A percentile compares a stretch with the other conserved stretches of the same genome.
Evolutionary conservation across 306 rosid genomes (phyloP).

Genomic region (Dalbergia cochinchinensis): DNA sequence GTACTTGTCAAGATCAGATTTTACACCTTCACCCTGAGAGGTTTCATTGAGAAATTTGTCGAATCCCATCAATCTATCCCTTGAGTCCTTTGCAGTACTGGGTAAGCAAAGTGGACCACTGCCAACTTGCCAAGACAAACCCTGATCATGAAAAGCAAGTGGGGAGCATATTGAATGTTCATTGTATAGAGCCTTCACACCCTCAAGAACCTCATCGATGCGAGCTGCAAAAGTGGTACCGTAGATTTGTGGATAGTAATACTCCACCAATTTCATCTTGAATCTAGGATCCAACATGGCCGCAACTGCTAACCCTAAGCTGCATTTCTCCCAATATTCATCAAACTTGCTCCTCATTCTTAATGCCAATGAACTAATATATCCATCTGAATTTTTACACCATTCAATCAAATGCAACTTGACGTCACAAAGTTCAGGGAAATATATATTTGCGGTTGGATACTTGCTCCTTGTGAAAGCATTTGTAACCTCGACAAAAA

Average conservation of each 20-base stretch:
- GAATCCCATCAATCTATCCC: slow-evolving; percentile 81
- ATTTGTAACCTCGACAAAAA: slow-evolving; percentile 60
- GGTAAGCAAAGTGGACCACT: slow-evolving; percentile 52
- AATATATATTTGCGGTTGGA: slow-evolving; percentile 68
- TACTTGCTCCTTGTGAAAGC: slow-evolving; percentile 56
- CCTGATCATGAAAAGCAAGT: slow-evolving; percentile 68
- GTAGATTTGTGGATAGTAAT: slow-evolving; percentile 74
- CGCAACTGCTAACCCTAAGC: slow-evolving; percentile 77
- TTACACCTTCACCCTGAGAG: slow-evolving; percentile 63
- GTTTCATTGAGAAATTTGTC: slow-evolving; percentile 81
- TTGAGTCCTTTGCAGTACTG: slow-evolving; percentile 57
- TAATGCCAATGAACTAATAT: slow-evolving; percentile 59
- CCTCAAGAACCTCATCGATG: slow-evolving; percentile 61
- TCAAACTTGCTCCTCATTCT: slow-evolving; percentile 78
- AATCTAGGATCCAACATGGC: slow-evolving; percentile 82
- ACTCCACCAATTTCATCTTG: slow-evolving; percentile 81
- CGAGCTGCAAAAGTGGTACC: slow-evolving; percentile 61
- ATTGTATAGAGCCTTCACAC: slow-evolving; percentile 68
- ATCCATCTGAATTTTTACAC: slow-evolving; percentile 74
- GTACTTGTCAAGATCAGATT: slow-evolving; percentile 80
- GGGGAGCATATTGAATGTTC: slow-evolving; percentile 75
- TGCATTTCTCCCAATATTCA: slow-evolving; percentile 79
- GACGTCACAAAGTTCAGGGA: slow-evolving; percentile 77
- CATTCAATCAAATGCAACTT: slow-evolving; percentile 78
- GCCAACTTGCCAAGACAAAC: slow-evolving; percentile 66